phyloP scores from a whole-genome alignment of 2,329 filamentous ascomycete genomes.

The Cyphellophora europaea region DNA sequence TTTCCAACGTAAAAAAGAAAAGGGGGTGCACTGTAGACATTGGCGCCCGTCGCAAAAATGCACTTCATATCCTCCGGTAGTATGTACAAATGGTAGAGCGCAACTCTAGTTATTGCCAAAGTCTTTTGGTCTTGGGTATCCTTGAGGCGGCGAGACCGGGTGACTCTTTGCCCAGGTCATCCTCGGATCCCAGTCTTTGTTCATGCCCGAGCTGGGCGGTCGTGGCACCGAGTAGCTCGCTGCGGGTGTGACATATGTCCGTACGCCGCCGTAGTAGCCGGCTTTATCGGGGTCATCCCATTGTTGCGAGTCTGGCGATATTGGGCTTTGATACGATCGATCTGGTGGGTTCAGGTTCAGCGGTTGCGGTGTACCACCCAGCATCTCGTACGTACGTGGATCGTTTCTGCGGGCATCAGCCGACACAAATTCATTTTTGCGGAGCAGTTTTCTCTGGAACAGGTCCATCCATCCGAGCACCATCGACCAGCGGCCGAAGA shows the following conservation, averaged over 20 bases:
- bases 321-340: conserved; percentile 18
- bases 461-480: conserved; percentile 71
- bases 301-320: conserved; percentile 15
- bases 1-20: too few relatives aligned
- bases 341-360: conserved; percentile 21
- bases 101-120: too few relatives aligned
- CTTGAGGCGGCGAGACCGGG: neutral
- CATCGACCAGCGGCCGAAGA: conserved; percentile 80
- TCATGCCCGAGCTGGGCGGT: conserved; percentile 24
- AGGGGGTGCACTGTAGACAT: too few relatives aligned
- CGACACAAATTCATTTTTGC: conserved; percentile 73
- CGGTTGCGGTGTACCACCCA: conserved; percentile 26
- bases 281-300: conserved; percentile 12
- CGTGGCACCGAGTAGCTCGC: conserved; percentile 40
- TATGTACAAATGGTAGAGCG: too few relatives aligned
- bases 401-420: conserved; percentile 64
- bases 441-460: conserved; percentile 38
- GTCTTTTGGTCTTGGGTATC: neutral
- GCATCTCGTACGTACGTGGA: conserved; percentile 71
- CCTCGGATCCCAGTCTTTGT: conserved; percentile 15
- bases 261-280: conserved; percentile 33
- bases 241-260: conserved; percentile 36
- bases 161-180: conserved; percentile 4
- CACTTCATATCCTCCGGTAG: too few relatives aligned
- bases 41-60: too few relatives aligned